A percentile compares a stretch with the other conserved stretches of the same genome.
Evolutionary conservation across 768 basidiomycete species (phyloP).

Genomic region (Lentinus tigrinus): DNA sequence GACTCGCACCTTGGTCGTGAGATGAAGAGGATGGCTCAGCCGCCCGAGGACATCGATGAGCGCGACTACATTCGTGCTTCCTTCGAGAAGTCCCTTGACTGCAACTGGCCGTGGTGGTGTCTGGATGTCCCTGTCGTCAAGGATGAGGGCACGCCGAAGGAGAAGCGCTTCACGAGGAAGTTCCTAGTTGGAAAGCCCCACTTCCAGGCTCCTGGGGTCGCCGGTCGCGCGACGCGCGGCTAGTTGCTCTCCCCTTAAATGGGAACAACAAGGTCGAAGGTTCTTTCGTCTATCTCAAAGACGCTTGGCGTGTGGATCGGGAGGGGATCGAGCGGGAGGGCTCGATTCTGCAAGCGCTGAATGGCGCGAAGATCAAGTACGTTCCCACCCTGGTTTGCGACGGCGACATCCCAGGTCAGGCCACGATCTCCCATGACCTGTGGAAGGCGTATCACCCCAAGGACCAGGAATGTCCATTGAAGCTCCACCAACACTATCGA

Average conservation of each 20-base stretch:
- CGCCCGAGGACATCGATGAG: not conserved
- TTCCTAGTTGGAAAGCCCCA: not conserved
- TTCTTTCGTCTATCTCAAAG: slow-evolving; percentile 1
- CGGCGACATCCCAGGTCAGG: not conserved
- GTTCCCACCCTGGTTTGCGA: not conserved
- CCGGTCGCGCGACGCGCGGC: not conserved
- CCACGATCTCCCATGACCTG: not conserved
- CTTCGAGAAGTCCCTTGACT: not conserved
- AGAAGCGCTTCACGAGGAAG: not conserved
- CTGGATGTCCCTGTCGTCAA: not conserved
- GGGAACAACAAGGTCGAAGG: not conserved
- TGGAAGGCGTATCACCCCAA: not conserved
- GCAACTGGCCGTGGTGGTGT: not conserved
- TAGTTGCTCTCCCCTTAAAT: not conserved
- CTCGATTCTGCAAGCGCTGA: not conserved
- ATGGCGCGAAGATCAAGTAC: not conserved
- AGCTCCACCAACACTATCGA: slow-evolving; percentile 1
- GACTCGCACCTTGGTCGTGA: not conserved
- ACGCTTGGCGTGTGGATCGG: slow-evolving; percentile 2
- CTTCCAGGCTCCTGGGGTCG: not conserved
- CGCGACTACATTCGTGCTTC: not conserved
- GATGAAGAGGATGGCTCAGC: not conserved
- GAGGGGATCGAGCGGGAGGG: slow-evolving; percentile 1
- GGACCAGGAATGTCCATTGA: not conserved
- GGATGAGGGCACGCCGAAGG: not conserved